Conservation (phyloP, 495 filamentous ascomycete species). For the Pseudevernia furfuracea region DNA sequence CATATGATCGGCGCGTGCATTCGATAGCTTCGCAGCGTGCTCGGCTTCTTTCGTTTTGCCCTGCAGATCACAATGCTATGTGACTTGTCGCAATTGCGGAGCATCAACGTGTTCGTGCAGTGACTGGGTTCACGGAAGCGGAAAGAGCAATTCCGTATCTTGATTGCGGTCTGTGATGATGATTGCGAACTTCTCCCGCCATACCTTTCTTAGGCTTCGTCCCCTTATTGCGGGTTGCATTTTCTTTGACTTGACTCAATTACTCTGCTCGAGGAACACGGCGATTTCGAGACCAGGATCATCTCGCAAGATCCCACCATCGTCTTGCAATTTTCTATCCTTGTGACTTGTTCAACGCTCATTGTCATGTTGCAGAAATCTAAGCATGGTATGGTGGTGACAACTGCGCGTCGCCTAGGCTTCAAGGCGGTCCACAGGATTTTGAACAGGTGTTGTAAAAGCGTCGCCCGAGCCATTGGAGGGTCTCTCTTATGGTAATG, state of each 20-base stretch:
- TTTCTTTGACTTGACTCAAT: background rate
- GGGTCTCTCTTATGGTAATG: background rate
- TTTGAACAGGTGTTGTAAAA: background rate
- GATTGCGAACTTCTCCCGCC: background rate
- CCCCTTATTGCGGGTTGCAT: background rate
- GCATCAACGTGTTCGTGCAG: background rate
- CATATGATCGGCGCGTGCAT: background rate
- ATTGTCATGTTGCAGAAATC: background rate
- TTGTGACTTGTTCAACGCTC: background rate
- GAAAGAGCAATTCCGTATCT: background rate
- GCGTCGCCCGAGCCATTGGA: background rate
- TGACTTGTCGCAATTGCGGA: background rate
- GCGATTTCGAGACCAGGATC: background rate
- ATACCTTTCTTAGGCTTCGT: background rate
- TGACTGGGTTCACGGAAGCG: background rate
- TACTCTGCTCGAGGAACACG: background rate
- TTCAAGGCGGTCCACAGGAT: background rate
- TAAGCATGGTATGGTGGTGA: background rate
- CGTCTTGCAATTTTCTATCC: background rate
- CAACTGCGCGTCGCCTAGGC: background rate
- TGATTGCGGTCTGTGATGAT: background rate
- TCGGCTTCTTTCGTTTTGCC: background rate
- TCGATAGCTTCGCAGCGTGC: background rate
- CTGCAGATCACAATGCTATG: background rate
- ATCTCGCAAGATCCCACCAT: background rate